Conservation (phyloP, 768 basidiomycete genomes). For the Kwoniella bestiolae region DNA sequence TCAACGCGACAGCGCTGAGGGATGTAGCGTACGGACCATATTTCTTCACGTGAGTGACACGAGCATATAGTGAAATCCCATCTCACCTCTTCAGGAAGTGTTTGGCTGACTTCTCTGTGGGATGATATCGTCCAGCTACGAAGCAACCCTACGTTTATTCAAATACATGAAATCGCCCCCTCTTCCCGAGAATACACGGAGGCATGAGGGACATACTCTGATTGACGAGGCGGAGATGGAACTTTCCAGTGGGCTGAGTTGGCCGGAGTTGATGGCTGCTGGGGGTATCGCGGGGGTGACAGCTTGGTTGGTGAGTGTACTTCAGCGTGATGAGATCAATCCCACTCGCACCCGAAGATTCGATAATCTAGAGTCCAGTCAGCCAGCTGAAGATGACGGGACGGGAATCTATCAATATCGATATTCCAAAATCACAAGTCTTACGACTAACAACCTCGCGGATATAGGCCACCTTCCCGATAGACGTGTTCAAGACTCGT, state of each 20-base stretch:
- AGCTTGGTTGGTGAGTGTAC: conserved; percentile 67
- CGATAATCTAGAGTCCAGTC: too few species aligned
- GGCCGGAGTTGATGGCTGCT: conserved; percentile 69
- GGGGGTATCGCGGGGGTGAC: conserved; percentile 76
- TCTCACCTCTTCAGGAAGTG: not conserved
- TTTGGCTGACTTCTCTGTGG: not conserved
- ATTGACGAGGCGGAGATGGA: conserved; percentile 60
- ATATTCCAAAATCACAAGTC: too few species aligned
- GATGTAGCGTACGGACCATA: conserved; percentile 86
- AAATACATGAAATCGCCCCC: conserved; percentile 39
- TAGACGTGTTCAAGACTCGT: conserved; percentile 89
- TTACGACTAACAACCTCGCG: not conserved
- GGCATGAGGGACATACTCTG: conserved; percentile 59
- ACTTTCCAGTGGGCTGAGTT: conserved; percentile 57
- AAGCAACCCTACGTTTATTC: conserved; percentile 55
- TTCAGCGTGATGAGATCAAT: not conserved
- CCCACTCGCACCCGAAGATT: not conserved
- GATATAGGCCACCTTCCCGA: conserved; percentile 70
- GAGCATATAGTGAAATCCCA: too few species aligned
- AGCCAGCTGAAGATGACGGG: not conserved
- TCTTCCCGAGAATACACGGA: conserved; percentile 25
- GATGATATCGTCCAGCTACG: conserved; percentile 46
- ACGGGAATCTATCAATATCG: too few species aligned
- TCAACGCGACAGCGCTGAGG: conserved; percentile 72
- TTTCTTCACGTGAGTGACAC: conserved; percentile 70